Conservation (phyloP, 495 filamentous ascomycete genomes). For the Glarea lozoyensis region DNA sequence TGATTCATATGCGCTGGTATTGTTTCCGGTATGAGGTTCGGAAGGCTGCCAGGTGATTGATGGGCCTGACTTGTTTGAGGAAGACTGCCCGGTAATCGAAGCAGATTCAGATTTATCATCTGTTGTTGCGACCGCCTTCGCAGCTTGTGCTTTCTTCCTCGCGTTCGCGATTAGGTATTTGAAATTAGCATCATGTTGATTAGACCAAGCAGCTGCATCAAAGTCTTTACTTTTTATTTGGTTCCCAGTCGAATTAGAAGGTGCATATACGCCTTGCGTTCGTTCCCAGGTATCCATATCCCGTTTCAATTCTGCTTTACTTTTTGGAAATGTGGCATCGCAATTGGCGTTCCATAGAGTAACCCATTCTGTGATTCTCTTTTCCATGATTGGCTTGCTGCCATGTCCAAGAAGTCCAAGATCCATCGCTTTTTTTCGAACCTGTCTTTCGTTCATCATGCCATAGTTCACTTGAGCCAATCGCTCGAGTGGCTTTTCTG, state of each 20-base stretch:
- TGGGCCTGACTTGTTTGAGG: too few species aligned
- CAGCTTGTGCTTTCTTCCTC: conserved; percentile 24
- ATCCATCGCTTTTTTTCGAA: conserved; percentile 74
- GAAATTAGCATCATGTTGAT: conserved; percentile 64
- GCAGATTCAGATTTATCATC: not conserved
- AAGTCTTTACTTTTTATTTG: conserved; percentile 57
- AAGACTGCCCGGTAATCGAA: too few species aligned
- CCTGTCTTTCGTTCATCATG: conserved; percentile 61
- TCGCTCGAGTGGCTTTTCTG: conserved; percentile 16
- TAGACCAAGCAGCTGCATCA: conserved; percentile 67
- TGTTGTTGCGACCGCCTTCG: not conserved
- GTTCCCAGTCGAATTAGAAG: conserved; percentile 7
- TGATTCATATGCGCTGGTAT: too few species aligned
- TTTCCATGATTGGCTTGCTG: conserved; percentile 54
- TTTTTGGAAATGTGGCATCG: conserved; percentile 65
- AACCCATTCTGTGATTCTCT: conserved; percentile 85
- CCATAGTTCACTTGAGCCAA: conserved; percentile 74
- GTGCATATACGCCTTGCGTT: conserved; percentile 50
- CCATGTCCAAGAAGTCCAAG: conserved; percentile 73
- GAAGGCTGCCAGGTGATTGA: too few species aligned
- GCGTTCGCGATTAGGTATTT: conserved; percentile 67
- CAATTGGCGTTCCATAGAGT: conserved; percentile 96
- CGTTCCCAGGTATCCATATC: conserved; percentile 82
- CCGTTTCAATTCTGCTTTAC: conserved; percentile 58
- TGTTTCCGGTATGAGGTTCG: too few species aligned